Evolutionary conservation across 345 rosid genomes (phyloP).

Genomic region (Anastatica hierochuntica): DNA sequence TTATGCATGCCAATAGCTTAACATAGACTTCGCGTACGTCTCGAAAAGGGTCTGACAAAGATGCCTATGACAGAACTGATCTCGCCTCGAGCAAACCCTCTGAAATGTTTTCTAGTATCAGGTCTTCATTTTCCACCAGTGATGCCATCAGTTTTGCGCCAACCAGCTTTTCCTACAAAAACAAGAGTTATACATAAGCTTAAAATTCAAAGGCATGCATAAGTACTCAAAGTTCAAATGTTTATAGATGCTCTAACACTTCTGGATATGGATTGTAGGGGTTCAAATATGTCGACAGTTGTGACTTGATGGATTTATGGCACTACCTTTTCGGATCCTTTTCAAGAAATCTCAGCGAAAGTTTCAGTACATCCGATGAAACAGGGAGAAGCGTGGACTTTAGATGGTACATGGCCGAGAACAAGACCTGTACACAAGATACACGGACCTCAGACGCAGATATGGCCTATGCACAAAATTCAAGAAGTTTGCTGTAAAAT

Average conservation of each 20-base stretch:
- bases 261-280: background rate
- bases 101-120: constrained; percentile 51
- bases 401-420: constrained; percentile 78
- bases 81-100: constrained; percentile 64
- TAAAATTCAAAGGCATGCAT: too few species aligned
- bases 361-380: constrained; percentile 58
- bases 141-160: constrained; percentile 78
- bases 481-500: background rate
- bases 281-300: background rate
- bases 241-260: too few species aligned
- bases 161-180: constrained; percentile 73
- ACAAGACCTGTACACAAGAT: constrained; percentile 74
- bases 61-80: constrained; percentile 40
- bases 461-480: constrained; percentile 38
- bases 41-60: constrained; percentile 44
- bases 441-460: constrained; percentile 44
- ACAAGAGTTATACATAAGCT: too few species aligned
- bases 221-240: too few species aligned
- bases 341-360: constrained; percentile 49
- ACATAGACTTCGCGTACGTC: constrained; percentile 46
- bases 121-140: constrained; percentile 79
- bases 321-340: constrained; percentile 71
- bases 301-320: too few species aligned
- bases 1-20: constrained; percentile 51
- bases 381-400: constrained; percentile 62